Conservation (phyloP, 495 filamentous ascomycete genomes). For the Hyaloscypha hepaticicola region DNA sequence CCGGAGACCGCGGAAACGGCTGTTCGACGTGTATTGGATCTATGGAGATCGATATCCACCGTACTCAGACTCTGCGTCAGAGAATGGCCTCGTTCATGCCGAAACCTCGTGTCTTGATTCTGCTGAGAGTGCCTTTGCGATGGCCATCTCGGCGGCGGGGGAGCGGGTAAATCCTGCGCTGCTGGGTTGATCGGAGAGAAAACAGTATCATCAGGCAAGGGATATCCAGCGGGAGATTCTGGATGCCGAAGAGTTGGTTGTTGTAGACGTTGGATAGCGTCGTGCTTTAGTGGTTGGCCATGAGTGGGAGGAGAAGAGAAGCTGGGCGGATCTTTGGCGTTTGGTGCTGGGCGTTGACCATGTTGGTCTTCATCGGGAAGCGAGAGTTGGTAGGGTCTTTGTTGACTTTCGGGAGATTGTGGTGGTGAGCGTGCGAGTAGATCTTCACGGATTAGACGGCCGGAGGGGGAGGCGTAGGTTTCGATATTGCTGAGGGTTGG, state of each 20-base stretch:
- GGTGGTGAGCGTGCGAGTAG: constrained; percentile 31
- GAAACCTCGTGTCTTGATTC: neutral
- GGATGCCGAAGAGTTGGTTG: constrained; percentile 27
- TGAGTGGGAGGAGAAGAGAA: neutral
- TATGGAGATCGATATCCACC: constrained; percentile 18
- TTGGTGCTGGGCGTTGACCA: constrained; percentile 14
- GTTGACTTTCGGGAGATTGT: constrained; percentile 22
- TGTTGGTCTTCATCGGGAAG: constrained; percentile 27
- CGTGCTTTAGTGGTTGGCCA: constrained; percentile 4
- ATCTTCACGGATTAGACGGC: constrained; percentile 26
- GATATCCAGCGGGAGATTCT: constrained; percentile 26
- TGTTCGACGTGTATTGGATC: constrained; percentile 26
- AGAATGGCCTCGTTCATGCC: neutral
- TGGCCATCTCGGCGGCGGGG: constrained; percentile 28
- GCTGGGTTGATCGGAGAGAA: constrained; percentile 26
- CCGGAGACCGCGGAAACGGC: constrained; percentile 17
- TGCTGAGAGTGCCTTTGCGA: neutral
- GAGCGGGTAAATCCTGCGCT: constrained; percentile 20
- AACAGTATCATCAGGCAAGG: constrained; percentile 19
- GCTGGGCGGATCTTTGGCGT: constrained; percentile 15
- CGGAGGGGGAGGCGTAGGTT: neutral
- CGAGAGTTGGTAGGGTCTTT: constrained; percentile 31
- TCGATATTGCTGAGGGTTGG: constrained; percentile 12
- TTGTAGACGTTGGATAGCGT: constrained; percentile 21
- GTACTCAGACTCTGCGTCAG: neutral